Conservation (phyloP, 805 yeast genomes). For the Candida maris region DNA sequence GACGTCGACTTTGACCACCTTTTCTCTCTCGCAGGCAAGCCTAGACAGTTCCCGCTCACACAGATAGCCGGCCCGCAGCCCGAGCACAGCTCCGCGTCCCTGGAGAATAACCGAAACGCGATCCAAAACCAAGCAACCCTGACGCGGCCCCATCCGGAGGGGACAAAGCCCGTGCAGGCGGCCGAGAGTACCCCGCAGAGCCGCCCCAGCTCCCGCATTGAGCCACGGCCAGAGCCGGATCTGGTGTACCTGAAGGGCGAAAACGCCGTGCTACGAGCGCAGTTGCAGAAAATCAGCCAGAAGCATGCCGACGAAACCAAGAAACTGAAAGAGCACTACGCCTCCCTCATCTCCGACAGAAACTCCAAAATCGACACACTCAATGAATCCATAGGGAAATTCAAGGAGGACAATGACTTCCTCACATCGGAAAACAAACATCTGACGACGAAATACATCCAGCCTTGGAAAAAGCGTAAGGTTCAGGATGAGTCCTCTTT, state of each 20-base stretch:
- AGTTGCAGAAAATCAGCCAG: constrained; percentile 45
- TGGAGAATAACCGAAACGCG: not conserved
- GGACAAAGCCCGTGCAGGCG: not conserved
- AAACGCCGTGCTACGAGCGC: constrained; percentile 70
- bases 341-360: constrained; percentile 19
- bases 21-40: constrained; percentile 10
- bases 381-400: constrained; percentile 35
- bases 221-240: constrained; percentile 6
- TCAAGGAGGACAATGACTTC: constrained; percentile 56
- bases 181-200: not conserved
- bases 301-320: constrained; percentile 35
- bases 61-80: constrained; percentile 2
- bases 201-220: not conserved
- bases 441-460: constrained; percentile 21
- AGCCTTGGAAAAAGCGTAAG: constrained; percentile 25
- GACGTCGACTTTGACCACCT: constrained; percentile 29
- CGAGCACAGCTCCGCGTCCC: not conserved
- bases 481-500: constrained; percentile 14
- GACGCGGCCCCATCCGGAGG: constrained; percentile 2
- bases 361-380: constrained; percentile 23
- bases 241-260: constrained; percentile 59
- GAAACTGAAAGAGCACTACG: constrained; percentile 32
- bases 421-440: constrained; percentile 45
- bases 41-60: constrained; percentile 4
- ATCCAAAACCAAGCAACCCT: constrained; percentile 9